phyloP scores from a whole-genome alignment of 495 filamentous ascomycete genomes.

The Ramalina peruviana region DNA sequence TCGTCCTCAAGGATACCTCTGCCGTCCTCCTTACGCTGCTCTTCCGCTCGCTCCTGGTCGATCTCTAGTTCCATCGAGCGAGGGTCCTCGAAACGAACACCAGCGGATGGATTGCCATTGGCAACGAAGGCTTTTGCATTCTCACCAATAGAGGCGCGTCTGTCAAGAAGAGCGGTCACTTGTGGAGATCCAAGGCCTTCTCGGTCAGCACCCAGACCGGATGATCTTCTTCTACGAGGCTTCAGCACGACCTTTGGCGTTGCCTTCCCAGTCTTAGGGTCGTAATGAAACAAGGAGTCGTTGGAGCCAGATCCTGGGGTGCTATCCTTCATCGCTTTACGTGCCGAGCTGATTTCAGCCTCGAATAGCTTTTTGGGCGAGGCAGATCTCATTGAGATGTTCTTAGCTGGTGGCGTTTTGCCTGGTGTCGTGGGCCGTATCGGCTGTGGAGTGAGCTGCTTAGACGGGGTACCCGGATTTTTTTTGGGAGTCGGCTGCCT shows the following conservation, averaged over 20 bases:
- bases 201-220: slow-evolving; percentile 61
- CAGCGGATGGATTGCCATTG: slow-evolving; percentile 25
- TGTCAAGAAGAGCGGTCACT: slow-evolving; percentile 58
- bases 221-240: slow-evolving; percentile 47
- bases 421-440: slow-evolving; percentile 36
- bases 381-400: slow-evolving; percentile 30
- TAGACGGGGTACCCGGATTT: slow-evolving; percentile 34
- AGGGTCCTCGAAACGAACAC: slow-evolving; percentile 54
- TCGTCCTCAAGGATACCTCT: slow-evolving; percentile 36
- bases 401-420: slow-evolving; percentile 37
- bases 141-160: slow-evolving; percentile 57
- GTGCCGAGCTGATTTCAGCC: slow-evolving; percentile 26
- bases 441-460: slow-evolving; percentile 39
- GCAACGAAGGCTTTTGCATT: slow-evolving; percentile 48
- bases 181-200: slow-evolving; percentile 66
- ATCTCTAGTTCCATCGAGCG: slow-evolving; percentile 52
- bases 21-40: slow-evolving; percentile 47
- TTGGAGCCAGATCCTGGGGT: slow-evolving; percentile 24
- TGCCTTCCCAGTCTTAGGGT: slow-evolving; percentile 40
- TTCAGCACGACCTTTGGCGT: slow-evolving; percentile 53
- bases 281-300: slow-evolving; percentile 21
- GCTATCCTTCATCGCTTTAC: slow-evolving; percentile 17
- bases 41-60: slow-evolving; percentile 50
- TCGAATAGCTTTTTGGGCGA: slow-evolving; percentile 43
- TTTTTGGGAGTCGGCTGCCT: slow-evolving; percentile 26